These are phyloP conservation scores for Cyphellophora attinorum DNA, from an alignment of 2,329 filamentous ascomycete species.

Conservation along the genomic window DNA sequence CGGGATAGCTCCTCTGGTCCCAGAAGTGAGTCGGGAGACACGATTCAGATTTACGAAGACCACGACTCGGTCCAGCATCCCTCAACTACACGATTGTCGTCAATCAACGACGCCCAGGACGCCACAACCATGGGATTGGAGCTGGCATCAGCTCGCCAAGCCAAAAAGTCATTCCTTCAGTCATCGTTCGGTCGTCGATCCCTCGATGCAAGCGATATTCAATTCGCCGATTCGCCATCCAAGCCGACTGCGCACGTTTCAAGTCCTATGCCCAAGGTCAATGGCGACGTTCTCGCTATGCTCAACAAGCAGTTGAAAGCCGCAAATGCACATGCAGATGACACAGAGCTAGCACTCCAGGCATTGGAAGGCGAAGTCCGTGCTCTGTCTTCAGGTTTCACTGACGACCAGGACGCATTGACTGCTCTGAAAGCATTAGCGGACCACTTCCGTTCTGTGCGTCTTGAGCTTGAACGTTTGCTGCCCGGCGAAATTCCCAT, in stretches of 20 bases:
- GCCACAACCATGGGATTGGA: constrained; percentile 24
- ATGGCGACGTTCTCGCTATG: constrained; percentile 27
- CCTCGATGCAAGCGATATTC: constrained; percentile 11
- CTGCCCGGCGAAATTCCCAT: constrained; percentile 34
- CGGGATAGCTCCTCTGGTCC: constrained; percentile 1
- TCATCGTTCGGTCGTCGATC: constrained; percentile 26
- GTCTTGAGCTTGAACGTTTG: constrained; percentile 32
- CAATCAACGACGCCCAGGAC: constrained; percentile 17
- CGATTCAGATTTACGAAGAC: constrained; percentile 18
- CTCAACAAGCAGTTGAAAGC: constrained; percentile 26
- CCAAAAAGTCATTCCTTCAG: constrained; percentile 30
- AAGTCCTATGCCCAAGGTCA: neutral
- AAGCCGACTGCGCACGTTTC: neutral
- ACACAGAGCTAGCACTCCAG: constrained; percentile 27
- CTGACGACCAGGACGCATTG: constrained; percentile 19
- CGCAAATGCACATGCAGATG: constrained; percentile 27
- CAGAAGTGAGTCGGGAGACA: constrained; percentile 9
- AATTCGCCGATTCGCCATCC: constrained; percentile 18
- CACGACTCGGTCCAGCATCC: constrained; percentile 14
- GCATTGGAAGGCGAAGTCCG: constrained; percentile 26
- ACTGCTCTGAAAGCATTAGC: constrained; percentile 25
- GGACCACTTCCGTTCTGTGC: constrained; percentile 30
- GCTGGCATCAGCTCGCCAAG: constrained; percentile 28
- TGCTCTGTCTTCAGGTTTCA: constrained; percentile 26
- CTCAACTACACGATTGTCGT: constrained; percentile 10